phyloP scores from a whole-genome alignment of 2,329 filamentous ascomycete genomes.

The Calcarisporium arbuscula region DNA sequence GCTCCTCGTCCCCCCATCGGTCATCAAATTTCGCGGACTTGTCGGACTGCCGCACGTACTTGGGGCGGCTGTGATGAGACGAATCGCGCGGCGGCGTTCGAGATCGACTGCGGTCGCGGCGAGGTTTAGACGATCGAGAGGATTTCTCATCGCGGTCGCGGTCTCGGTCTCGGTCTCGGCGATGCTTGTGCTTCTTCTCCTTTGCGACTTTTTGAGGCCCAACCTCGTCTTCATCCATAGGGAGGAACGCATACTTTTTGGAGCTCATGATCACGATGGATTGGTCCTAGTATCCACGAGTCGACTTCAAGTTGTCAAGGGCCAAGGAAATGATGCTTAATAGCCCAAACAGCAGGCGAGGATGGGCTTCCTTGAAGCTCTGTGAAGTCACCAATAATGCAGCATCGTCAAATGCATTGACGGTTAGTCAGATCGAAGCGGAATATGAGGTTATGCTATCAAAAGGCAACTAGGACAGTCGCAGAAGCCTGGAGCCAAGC shows the following conservation, averaged over 20 bases:
- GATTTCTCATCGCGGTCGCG: slow-evolving; percentile 27
- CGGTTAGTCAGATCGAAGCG: too few relatives aligned
- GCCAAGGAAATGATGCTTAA: too few relatives aligned
- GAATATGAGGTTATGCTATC: too few relatives aligned
- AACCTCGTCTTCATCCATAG: slow-evolving; percentile 61
- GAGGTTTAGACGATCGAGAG: slow-evolving; percentile 18
- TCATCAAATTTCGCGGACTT: slow-evolving; percentile 57
- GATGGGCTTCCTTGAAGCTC: too few relatives aligned
- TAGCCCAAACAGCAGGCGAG: too few relatives aligned
- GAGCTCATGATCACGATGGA: slow-evolving; percentile 33
- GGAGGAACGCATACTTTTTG: slow-evolving; percentile 61
- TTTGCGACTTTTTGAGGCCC: slow-evolving; percentile 46
- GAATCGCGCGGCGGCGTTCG: slow-evolving; percentile 21
- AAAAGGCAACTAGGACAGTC: too few relatives aligned
- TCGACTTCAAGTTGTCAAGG: too few relatives aligned
- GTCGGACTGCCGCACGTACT: slow-evolving; percentile 36
- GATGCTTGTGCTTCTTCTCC: slow-evolving; percentile 39
- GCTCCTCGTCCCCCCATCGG: slow-evolving; percentile 75
- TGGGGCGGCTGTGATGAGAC: slow-evolving; percentile 26
- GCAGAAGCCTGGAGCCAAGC: too few relatives aligned
- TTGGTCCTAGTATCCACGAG: too few relatives aligned
- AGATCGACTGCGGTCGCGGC: slow-evolving; percentile 25
- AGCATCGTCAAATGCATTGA: too few relatives aligned
- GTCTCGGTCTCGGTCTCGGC: slow-evolving; percentile 27
- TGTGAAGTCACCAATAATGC: too few relatives aligned